Evolutionary conservation across 768 basidiomycete species (phyloP), one percentile per base, ranked within the genome.

Genomic region (Boletus rubroflammeus): DNA sequence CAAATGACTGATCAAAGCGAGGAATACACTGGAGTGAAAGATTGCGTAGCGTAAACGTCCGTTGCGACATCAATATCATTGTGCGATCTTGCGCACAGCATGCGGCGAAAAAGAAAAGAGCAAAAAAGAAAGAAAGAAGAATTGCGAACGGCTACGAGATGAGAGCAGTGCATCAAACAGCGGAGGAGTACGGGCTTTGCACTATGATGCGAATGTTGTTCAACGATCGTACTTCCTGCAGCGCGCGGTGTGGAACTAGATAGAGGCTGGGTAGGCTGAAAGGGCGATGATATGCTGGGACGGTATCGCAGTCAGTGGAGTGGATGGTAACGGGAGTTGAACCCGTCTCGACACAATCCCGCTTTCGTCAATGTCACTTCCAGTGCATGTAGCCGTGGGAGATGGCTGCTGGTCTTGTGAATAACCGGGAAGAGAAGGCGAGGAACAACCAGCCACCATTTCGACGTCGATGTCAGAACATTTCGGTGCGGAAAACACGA

Each of bases 211-310:
- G 42, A 38, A 65, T 19, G 13, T 34, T 42, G 14, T 57, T 41
- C 26, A 45, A 29, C n/a, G 61, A 42, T 34, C 41, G 43, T 25
- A 53, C 15, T 31, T 38, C 38, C 32, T 53, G 55, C 46, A 34
- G 21, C 10, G 28, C n/a, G 13, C 8, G 42, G n/a, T 26, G 44
- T 11, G 50, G 31, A 36, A 31, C 23, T 3, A 50, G 56, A 51
- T 26, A 47, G 46, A 59, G 11, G 8, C 32, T 56, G 10, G 62
- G 60, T 14, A 40, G 23, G 41, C 32, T 56, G 44, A 65, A 64
- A 25, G 60, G 62, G n/a, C 54, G 62, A 28, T 51, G 59, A 39
- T 48, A 58, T 32, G 41, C 47, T n/a, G 62, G 58, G 32, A 61
- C 0, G 10, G 48, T 35, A 21, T 2, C n/a, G 11, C 7, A 23